These are phyloP conservation scores for Colletotrichum godetiae DNA, from an alignment of 2,329 filamentous ascomycete species.

Conservation along the genomic window DNA sequence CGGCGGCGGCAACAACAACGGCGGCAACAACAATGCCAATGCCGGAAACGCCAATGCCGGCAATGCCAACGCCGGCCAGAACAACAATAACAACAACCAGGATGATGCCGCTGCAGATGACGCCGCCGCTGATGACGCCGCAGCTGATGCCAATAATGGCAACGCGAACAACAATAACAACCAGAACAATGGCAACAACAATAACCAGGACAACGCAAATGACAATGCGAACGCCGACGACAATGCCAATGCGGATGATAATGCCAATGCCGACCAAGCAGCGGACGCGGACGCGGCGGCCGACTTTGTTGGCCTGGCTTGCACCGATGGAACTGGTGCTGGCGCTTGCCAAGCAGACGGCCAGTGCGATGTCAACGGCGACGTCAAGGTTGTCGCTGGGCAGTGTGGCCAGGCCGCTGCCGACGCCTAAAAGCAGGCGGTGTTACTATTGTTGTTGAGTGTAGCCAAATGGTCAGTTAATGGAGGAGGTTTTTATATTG, in stretches of 20 bases:
- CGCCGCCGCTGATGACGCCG: no score
- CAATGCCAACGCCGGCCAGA: not conserved
- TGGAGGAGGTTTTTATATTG: not conserved
- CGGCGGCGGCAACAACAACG: no score
- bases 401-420: slow-evolving; percentile 21
- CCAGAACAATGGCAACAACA: not conserved
- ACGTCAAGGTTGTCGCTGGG: slow-evolving; percentile 10
- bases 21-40: no score
- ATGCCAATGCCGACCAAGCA: not conserved
- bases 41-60: no score
- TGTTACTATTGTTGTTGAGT: not conserved
- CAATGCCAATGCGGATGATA: not conserved
- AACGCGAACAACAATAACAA: not conserved
- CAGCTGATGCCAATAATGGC: not conserved
- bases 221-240: not conserved
- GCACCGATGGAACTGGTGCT: slow-evolving; percentile 23
- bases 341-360: slow-evolving; percentile 21
- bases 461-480: not conserved
- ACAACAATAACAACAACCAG: not conserved
- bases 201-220: not conserved
- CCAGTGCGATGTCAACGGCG: slow-evolving; percentile 27
- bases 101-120: not conserved
- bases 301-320: slow-evolving; percentile 25
- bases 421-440: not conserved
- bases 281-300: slow-evolving; percentile 12